phyloP scores from a whole-genome alignment of 2,329 filamentous ascomycete genomes.

The Fusarium papillatum region DNA sequence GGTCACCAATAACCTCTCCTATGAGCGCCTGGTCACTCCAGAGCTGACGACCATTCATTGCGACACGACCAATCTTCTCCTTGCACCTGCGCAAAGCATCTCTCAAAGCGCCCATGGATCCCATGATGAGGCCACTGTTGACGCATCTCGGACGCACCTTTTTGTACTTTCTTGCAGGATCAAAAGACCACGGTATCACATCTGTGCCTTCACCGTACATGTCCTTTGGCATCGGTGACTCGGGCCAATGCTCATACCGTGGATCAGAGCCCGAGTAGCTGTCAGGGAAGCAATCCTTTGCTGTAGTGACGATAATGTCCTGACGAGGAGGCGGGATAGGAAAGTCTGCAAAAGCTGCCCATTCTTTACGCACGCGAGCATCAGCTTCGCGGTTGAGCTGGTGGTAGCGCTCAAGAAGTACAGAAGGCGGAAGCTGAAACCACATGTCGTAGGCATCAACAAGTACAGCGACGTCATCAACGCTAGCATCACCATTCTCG shows the following conservation, averaged over 20 bases:
- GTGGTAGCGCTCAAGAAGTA: constrained; percentile 53
- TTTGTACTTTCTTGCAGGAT: constrained; percentile 50
- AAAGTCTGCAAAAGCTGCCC: constrained; percentile 41
- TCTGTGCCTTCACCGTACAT: constrained; percentile 52
- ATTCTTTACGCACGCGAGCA: constrained; percentile 41
- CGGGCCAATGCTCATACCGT: constrained; percentile 53
- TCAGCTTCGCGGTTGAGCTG: constrained; percentile 51
- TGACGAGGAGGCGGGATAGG: constrained; percentile 49
- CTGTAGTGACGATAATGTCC: constrained; percentile 49
- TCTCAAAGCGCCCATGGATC: constrained; percentile 47
- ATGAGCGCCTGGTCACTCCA: constrained; percentile 56
- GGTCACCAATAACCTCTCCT: constrained; percentile 54
- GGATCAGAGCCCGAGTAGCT: constrained; percentile 51
- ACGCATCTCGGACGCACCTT: constrained; percentile 51
- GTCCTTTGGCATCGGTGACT: constrained; percentile 49
- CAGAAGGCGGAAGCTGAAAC: constrained; percentile 55
- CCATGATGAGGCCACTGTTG: constrained; percentile 53
- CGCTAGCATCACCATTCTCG: constrained; percentile 31
- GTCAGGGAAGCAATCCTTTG: constrained; percentile 53
- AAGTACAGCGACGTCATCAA: constrained; percentile 52
- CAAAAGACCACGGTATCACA: constrained; percentile 41
- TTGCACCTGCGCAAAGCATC: constrained; percentile 42
- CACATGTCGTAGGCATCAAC: constrained; percentile 55
- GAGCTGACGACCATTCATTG: constrained; percentile 49
- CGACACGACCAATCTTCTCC: constrained; percentile 46